These are phyloP conservation scores for Vitis rupestris DNA, from an alignment of 164 flowering plant genomes.

Conservation along the genomic window DNA sequence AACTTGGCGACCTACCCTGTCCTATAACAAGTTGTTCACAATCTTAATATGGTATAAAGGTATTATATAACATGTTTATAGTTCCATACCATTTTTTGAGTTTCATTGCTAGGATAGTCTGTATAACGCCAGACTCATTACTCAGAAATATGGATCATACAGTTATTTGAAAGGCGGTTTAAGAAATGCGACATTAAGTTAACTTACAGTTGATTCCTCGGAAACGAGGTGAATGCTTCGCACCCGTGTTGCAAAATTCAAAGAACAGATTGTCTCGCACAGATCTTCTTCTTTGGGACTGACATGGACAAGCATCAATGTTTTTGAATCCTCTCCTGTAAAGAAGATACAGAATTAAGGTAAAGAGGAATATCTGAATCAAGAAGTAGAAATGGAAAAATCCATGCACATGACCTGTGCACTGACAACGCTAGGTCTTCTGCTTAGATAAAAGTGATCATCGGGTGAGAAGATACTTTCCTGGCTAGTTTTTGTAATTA, in stretches of 20 bases:
- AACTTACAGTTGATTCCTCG: conserved; percentile 47
- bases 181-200: not conserved
- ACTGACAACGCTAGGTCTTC: not conserved
- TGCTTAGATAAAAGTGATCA: not conserved
- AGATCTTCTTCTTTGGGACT: conserved; percentile 72
- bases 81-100: no score
- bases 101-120: not conserved
- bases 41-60: no score
- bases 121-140: not conserved
- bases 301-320: conserved; percentile 68
- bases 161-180: not conserved
- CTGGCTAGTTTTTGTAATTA: not conserved
- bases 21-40: no score
- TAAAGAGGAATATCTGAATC: not conserved
- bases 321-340: conserved; percentile 65
- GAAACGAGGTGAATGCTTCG: conserved; percentile 47
- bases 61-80: no score
- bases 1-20: no score
- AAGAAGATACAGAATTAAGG: conserved; percentile 2
- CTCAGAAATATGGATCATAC: not conserved
- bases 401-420: not conserved
- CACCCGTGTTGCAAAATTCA: conserved; percentile 61
- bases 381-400: not conserved
- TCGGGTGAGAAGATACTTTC: not conserved
- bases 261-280: conserved; percentile 64